Conservation (phyloP, 2,329 filamentous ascomycete species). For the Pezicula rhizophila region DNA sequence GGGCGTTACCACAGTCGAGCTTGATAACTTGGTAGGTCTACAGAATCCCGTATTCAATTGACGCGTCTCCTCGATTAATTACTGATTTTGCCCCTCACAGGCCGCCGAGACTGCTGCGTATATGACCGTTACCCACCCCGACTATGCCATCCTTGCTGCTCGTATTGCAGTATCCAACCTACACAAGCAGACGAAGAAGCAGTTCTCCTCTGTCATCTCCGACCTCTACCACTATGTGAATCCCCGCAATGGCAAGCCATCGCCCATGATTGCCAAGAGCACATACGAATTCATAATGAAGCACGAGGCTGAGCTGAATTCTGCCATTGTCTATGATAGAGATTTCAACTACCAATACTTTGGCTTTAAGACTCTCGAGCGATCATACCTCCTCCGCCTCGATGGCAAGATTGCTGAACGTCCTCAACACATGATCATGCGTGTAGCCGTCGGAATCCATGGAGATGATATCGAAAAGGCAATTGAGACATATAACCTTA, state of each 20-base stretch:
- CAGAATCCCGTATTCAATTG: constrained; percentile 11
- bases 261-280: constrained; percentile 90
- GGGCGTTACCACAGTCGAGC: constrained; percentile 90
- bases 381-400: constrained; percentile 93
- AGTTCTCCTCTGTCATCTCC: constrained; percentile 91
- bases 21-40: constrained; percentile 83
- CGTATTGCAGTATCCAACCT: constrained; percentile 99
- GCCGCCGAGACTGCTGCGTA: constrained; percentile 98
- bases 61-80: constrained; percentile 7
- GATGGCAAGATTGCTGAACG: constrained; percentile 94
- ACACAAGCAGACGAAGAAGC: constrained; percentile 99
- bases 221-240: constrained; percentile 96
- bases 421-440: constrained; percentile 99
- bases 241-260: constrained; percentile 75
- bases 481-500: constrained; percentile 96
- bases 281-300: constrained; percentile 93
- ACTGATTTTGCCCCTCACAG: constrained; percentile 41
- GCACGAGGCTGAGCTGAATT: constrained; percentile 95
- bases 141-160: constrained; percentile 96
- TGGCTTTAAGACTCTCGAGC: constrained; percentile 97
- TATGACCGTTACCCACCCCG: constrained; percentile 98
- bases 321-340: constrained; percentile 96
- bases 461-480: constrained; percentile 91
- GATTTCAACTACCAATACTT: constrained; percentile 99
- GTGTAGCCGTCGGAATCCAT: constrained; percentile 95